Evolutionary conservation across 2,329 filamentous ascomycete species (phyloP), one percentile per base, ranked within the genome.

Genomic region (Cladosporium sp.): DNA sequence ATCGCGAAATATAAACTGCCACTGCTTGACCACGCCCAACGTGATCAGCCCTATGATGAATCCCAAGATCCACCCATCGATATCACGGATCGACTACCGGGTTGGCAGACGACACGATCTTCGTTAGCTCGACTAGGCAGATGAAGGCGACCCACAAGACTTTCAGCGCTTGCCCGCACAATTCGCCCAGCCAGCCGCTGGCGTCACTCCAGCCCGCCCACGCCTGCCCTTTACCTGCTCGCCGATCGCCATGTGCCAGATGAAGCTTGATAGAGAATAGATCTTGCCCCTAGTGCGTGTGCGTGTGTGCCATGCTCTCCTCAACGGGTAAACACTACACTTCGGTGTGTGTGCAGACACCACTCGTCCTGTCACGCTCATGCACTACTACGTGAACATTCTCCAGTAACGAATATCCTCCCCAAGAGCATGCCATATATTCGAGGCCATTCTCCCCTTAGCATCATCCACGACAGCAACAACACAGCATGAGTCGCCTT

Each of bases 401-500:
- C n/a, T n/a, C n/a, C n/a, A n/a, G n/a, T n/a, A n/a, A 27, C 22
- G 9, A 5, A 27, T 9, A 4, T 5, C 9, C 22, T 5, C 22
- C 22, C 22, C 22, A 27, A 4, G 22, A 27, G 22, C 22, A 27
- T 27, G 22, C 22, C 22, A 27, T 27, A 27, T 9, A 27, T 9
- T 5, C 22, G 5, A 4, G 9, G 22, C 22, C 22, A 5, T 27
- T 27, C 22, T 27, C 22, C 22, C 22, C 32, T 17, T n/a, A 36
- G 32, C 32, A 34, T 5, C 30, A 34, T 12, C 30, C 4, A 4
- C 5, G 4, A 15, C 30, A 6, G 27, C 30, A 7, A 15, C 12
- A 36, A 7, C 32, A 36, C 27, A 47, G n/a, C 45, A 48, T 48
- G 45, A 48, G 27, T 20, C 34, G 22, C 18, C 62, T 67, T 13